Conservation (phyloP, 2,329 filamentous ascomycete genomes). For the Trichoderma guizhouense region DNA sequence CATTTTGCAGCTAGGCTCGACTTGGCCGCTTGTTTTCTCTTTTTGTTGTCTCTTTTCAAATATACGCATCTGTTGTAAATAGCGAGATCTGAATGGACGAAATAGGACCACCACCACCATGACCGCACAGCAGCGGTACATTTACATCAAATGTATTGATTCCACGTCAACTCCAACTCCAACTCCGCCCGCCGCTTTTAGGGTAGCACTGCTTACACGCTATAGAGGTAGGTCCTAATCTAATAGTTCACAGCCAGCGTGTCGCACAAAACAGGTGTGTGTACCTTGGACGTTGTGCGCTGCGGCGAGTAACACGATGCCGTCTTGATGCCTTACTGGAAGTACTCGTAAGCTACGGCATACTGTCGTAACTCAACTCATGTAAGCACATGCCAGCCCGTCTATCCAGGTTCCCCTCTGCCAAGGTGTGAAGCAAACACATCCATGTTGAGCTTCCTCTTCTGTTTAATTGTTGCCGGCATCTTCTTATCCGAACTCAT, state of each 20-base stretch:
- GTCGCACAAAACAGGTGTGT: neutral
- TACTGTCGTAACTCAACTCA: neutral
- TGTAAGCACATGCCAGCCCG: neutral
- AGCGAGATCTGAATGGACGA: neutral
- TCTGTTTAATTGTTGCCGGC: neutral
- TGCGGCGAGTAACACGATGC: neutral
- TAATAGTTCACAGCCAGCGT: neutral
- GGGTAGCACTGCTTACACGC: neutral
- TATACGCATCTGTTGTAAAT: neutral
- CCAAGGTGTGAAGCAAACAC: neutral
- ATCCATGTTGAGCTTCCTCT: neutral
- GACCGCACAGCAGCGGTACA: neutral
- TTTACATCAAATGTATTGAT: neutral
- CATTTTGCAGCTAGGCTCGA: neutral
- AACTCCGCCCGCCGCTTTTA: neutral
- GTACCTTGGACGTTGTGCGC: neutral
- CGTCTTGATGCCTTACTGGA: neutral
- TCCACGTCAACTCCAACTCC: neutral
- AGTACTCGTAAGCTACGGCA: neutral
- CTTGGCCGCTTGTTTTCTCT: neutral
- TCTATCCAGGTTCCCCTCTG: neutral
- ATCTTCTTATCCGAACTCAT: neutral
- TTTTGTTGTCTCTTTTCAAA: conserved; percentile 3
- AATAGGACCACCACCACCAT: neutral
- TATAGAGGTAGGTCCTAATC: neutral